Conservation (phyloP, 306 rosid species). For the Oxytropis ochrocephala region DNA sequence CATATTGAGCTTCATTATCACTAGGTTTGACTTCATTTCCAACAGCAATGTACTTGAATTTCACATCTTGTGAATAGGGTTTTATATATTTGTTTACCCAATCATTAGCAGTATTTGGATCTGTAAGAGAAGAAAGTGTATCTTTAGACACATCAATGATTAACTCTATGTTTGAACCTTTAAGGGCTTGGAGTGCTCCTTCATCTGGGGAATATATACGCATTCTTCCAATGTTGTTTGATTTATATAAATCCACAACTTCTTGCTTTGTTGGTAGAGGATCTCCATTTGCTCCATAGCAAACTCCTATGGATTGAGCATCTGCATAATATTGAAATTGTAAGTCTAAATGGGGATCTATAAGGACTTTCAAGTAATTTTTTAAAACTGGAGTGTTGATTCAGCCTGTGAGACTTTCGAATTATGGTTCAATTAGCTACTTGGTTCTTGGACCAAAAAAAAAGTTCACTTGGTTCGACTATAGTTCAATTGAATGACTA, state of each 20-base stretch:
- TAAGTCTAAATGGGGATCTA: too few species aligned
- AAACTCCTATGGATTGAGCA: conserved; percentile 44
- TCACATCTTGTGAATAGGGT: conserved; percentile 32
- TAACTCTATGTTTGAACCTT: conserved; percentile 47
- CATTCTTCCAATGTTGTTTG: conserved; percentile 28
- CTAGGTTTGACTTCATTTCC: conserved; percentile 41
- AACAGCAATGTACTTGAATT: conserved; percentile 34
- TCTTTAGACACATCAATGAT: conserved; percentile 26
- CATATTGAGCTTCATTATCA: not conserved
- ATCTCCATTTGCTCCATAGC: conserved; percentile 33
- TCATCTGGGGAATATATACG: conserved; percentile 34
- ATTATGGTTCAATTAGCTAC: too few species aligned
- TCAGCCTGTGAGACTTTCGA: too few species aligned
- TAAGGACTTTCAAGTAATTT: too few species aligned
- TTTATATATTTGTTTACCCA: conserved; percentile 33
- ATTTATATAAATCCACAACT: conserved; percentile 27
- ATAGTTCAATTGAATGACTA: too few species aligned
- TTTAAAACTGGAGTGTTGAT: too few species aligned
- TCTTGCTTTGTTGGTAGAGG: conserved; percentile 34
- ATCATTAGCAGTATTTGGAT: conserved; percentile 19
- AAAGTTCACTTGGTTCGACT: too few species aligned
- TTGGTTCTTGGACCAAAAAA: too few species aligned
- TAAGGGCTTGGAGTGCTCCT: conserved; percentile 36
- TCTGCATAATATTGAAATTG: conserved; percentile 10
- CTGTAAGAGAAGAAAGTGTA: conserved; percentile 11